phyloP scores from a whole-genome alignment of 176 grass and related monocot species.

The Poa pratensis region DNA sequence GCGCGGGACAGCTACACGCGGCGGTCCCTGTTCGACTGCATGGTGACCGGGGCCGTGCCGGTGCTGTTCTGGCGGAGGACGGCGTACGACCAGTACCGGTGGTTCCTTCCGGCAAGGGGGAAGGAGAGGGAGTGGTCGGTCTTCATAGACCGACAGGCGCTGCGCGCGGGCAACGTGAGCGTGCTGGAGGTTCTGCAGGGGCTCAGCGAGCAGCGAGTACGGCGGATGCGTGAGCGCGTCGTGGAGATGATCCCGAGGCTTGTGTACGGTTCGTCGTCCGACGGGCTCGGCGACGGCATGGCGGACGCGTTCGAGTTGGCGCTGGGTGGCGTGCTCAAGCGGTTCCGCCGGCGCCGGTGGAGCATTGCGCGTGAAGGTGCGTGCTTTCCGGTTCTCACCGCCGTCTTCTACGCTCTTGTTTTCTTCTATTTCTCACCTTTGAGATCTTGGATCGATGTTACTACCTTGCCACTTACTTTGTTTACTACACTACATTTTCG shows the following conservation, averaged over 20 bases:
- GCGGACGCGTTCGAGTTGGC: slow-evolving; percentile 73
- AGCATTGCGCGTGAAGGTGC: slow-evolving; percentile 26
- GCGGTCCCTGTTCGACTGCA: slow-evolving; percentile 93
- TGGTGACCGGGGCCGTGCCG: slow-evolving; percentile 84
- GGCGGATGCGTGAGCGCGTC: slow-evolving; percentile 71
- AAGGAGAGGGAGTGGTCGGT: slow-evolving; percentile 78
- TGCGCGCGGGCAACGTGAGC: slow-evolving; percentile 59
- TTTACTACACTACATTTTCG: neutral
- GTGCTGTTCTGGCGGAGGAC: slow-evolving; percentile 85
- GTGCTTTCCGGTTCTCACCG: neutral
- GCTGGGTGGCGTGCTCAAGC: slow-evolving; percentile 54
- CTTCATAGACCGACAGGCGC: slow-evolving; percentile 75
- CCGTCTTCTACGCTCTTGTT: neutral
- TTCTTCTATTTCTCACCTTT: neutral
- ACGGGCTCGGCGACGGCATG: slow-evolving; percentile 68
- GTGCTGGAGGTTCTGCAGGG: slow-evolving; percentile 64
- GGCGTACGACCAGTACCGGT: slow-evolving; percentile 82
- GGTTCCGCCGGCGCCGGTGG: slow-evolving; percentile 46
- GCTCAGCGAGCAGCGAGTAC: slow-evolving; percentile 54
- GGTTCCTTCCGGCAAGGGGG: slow-evolving; percentile 54
- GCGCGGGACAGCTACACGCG: slow-evolving; percentile 92
- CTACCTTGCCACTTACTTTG: neutral
- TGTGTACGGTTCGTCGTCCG: slow-evolving; percentile 56
- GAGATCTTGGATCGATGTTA: neutral
- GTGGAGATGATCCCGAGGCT: slow-evolving; percentile 91